Conservation (phyloP, 352 stramenopile species). For the Globisporangium sylvaticum region DNA sequence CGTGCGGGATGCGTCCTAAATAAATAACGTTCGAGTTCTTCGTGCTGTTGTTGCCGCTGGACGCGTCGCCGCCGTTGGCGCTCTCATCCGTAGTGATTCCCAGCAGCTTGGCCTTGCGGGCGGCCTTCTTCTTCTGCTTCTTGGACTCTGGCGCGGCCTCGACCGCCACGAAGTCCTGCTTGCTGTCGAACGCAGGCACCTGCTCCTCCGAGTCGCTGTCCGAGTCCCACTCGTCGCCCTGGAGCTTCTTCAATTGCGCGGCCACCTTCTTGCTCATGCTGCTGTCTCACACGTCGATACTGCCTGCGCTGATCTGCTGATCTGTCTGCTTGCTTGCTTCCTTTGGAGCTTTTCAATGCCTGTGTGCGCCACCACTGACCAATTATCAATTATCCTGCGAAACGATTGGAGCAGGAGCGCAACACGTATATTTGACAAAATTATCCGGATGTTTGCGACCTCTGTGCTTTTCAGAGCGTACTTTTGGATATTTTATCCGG, state of each 20-base stretch:
- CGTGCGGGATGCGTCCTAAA: conserved; percentile 93
- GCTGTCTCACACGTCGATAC: background rate
- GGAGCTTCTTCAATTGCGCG: conserved; percentile 75
- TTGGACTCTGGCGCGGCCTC: conserved; percentile 30
- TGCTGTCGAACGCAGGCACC: conserved; percentile 34
- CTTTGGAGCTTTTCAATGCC: conserved; percentile 11
- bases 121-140: conserved; percentile 47
- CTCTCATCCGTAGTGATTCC: background rate
- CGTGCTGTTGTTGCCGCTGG: conserved; percentile 25
- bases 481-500: background rate
- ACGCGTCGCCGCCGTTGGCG: conserved; percentile 22
- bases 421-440: conserved; percentile 1
- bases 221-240: conserved; percentile 83
- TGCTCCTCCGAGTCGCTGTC: conserved; percentile 66
- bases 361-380: background rate
- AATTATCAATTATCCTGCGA: conserved; percentile 11
- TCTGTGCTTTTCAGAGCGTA: background rate
- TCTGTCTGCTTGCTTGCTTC: background rate
- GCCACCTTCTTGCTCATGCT: conserved; percentile 76
- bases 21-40: conserved; percentile 92
- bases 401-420: conserved; percentile 30
- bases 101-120: conserved; percentile 34
- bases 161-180: conserved; percentile 49
- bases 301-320: background rate
- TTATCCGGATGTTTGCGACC: conserved; percentile 4